Base-by-base conservation (phyloP, 2,329 filamentous ascomycete species). In the Paracorniculantispora psalliotae region DNA sequence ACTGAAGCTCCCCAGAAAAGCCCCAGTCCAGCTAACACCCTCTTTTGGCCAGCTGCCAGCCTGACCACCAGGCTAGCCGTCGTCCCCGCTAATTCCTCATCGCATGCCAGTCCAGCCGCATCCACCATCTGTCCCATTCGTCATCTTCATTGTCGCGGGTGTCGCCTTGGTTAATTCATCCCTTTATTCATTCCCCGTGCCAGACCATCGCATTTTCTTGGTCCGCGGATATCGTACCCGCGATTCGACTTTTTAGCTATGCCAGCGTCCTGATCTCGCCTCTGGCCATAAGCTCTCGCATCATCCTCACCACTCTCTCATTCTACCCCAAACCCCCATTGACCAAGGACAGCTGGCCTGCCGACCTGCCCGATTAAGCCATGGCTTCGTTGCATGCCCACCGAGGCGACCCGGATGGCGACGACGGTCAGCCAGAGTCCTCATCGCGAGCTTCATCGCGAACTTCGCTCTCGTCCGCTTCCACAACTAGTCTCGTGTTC, bases 401-500 rank as follows among this genome's bases (percentile, higher is more conserved):
- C 23, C 54, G 25, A 3, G n/a, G 3, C 54, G 54, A 41, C 19
- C 7, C 44, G 12, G 44, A 57, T 19, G 23, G 23, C 47, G 46
- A 47, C 55, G 26, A 57, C 25, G 46, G 44, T 8, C 57, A 54
- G 43, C 39, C 37, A 26, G 37, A 75, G 76, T 53, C 59, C 4
- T 51, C 71, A 61, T 84, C 83, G 57, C 74, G 74, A 67, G 81
- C 81, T 62, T 51, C 71, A 61, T 84, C 83, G 57, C 74, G 74
- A 67, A 81, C 81, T 62, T 91, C 90, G 3, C 72, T 83, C 48
- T 90, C 88, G n/a, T 88, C 88, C 43, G 86, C 86, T n/a, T 94
- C 90, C 35, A 93, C 90, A 12, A 92, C 88, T 4, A 93, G 90
- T 66, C 79, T 94, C 15, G 84, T 94, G 57, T 90, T 94, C 69